Base-by-base conservation (phyloP, 2,329 filamentous ascomycete species). In the Talaromyces sp. region DNA sequence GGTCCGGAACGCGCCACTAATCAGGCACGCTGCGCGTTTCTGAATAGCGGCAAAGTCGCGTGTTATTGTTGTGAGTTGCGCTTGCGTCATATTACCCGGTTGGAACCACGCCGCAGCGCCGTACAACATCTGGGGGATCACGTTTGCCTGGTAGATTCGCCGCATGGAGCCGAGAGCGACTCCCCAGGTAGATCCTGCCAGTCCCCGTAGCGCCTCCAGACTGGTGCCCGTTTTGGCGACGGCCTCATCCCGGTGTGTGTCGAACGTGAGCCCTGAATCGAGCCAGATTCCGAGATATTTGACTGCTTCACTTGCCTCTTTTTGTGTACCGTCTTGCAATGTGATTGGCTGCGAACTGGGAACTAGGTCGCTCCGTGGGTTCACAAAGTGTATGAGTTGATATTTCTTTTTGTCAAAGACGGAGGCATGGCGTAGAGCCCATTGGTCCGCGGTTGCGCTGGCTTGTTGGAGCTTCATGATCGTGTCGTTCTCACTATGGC, bases 351-450 rank as follows among this genome's bases (percentile, higher is more conserved):
- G n/a, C n/a, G n/a, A n/a, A n/a, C n/a, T 60, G 39, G 8, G n/a
- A 60, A 17, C 33, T 31, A 8, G 22, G 39, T 15, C 35, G n/a
- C 39, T 39, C 13, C 25, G 35, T 2, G 35, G 60, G n/a, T 62
- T 62, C 3, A 62, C 22, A 54, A 62, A 62, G 15, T 62, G 43
- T n/a, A 61, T 61, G 0, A 61, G 31, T 39, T 61, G 11, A 27
- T 61, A 61, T 17, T 61, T 61, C 2, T 62, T 43, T 0, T 11
- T 11, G 11, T 62, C 22, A 33, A 62, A 62, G 7, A 54, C 19
- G 7, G 49, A 52, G 13, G 27, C 27, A 5, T 52, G 27, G 0
- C 27, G 27, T n/a, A 19, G 15, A 1, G 49, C 49, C 49, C 27
- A 52, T 52, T 19, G 15, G 5, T 52, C 27, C 2, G 27, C 49